phyloP scores from a whole-genome alignment of 805 yeast genomes.

The Candida sphagnicola region DNA sequence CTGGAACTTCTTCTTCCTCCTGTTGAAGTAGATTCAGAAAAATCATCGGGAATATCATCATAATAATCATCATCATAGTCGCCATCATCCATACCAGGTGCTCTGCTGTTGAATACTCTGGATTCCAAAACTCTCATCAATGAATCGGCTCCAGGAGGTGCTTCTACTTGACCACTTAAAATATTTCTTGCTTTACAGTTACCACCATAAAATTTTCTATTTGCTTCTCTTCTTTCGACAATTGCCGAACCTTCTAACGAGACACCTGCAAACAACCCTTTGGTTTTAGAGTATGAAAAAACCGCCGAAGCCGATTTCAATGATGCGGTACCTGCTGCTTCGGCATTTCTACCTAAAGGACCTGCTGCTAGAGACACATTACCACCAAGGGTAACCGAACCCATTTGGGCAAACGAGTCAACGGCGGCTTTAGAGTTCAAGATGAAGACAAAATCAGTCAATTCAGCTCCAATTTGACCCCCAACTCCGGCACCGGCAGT shows the following conservation, averaged over 20 bases:
- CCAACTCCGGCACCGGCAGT: constrained; percentile 99
- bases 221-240: constrained; percentile 96
- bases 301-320: constrained; percentile 83
- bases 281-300: constrained; percentile 90
- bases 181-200: constrained; percentile 85
- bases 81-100: constrained; percentile 44
- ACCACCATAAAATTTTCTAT: constrained; percentile 88
- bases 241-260: constrained; percentile 95
- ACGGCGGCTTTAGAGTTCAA: constrained; percentile 86
- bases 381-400: constrained; percentile 93
- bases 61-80: constrained; percentile 54
- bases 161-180: constrained; percentile 80
- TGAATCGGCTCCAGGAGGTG: constrained; percentile 89
- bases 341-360: constrained; percentile 95
- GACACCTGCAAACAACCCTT: constrained; percentile 96
- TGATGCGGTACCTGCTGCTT: constrained; percentile 94
- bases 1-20: constrained; percentile 17
- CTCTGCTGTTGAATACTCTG: constrained; percentile 67
- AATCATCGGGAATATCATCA: constrained; percentile 70
- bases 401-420: constrained; percentile 87
- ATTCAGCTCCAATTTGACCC: constrained; percentile 94
- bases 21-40: constrained; percentile 54
- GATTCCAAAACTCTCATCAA: constrained; percentile 83
- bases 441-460: constrained; percentile 94
- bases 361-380: constrained; percentile 96